A percentile compares a stretch with the other conserved stretches of the same genome.
phyloP scores from a whole-genome alignment of 176 grass and related monocot genomes.

The Aegilops longissima region DNA sequence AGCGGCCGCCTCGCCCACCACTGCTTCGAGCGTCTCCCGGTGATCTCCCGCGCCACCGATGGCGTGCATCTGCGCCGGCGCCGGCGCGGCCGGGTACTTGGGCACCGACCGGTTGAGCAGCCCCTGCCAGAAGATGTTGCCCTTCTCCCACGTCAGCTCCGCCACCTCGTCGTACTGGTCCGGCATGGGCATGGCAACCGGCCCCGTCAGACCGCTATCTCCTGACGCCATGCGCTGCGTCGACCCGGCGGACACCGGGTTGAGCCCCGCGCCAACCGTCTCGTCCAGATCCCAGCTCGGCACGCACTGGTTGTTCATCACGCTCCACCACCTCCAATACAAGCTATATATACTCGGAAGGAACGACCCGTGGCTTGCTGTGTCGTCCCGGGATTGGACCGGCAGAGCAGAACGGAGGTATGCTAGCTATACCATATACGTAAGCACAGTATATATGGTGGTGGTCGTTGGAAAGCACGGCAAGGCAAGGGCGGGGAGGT shows the following conservation, averaged over 20 bases:
- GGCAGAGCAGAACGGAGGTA: background rate
- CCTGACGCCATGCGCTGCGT: background rate
- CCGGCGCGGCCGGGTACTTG: conserved; percentile 19
- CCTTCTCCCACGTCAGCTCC: conserved; percentile 89
- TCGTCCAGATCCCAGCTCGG: conserved; percentile 84
- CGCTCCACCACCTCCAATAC: background rate
- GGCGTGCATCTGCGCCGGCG: background rate
- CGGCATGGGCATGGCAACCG: conserved; percentile 27
- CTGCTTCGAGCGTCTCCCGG: conserved; percentile 74
- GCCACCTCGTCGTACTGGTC: conserved; percentile 69
- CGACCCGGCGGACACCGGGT: background rate
- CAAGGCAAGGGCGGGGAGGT: background rate
- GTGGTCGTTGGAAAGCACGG: background rate
- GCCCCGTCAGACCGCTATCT: background rate
- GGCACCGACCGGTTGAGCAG: conserved; percentile 39
- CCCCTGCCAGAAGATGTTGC: conserved; percentile 71
- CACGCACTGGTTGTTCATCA: conserved; percentile 81
- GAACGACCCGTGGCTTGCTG: background rate
- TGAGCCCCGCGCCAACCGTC: background rate
- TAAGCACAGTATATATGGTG: background rate
- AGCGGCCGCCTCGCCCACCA: conserved; percentile 75
- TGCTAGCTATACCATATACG: background rate
- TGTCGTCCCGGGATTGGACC: conserved; percentile 4
- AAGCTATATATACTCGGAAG: background rate
- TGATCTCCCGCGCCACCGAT: conserved; percentile 31